A percentile compares a stretch with the other conserved stretches of the same genome.
Conservation (phyloP, 2,329 filamentous ascomycete species). For the Aureobasidium sp. region DNA sequence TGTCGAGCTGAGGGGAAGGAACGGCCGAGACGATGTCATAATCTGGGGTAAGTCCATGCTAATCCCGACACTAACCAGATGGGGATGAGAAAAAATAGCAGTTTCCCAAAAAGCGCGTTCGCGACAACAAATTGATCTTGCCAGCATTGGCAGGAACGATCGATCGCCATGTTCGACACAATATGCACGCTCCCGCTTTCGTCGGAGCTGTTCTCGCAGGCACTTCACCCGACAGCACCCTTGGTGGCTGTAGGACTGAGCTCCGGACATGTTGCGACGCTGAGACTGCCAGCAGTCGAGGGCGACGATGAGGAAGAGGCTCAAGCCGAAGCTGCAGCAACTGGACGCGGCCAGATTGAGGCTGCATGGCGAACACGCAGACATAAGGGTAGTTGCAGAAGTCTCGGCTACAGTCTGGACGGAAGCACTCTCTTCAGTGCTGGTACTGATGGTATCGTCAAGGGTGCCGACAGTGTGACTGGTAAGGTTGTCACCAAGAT, state of each 20-base stretch:
- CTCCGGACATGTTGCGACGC: conserved; percentile 78
- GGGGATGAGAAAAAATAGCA: background rate
- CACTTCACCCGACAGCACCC: conserved; percentile 75
- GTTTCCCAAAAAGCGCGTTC: conserved; percentile 3
- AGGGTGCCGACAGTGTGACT: conserved; percentile 51
- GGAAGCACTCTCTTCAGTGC: conserved; percentile 59
- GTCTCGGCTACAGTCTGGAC: conserved; percentile 70
- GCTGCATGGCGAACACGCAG: conserved; percentile 78
- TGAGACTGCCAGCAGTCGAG: conserved; percentile 59
- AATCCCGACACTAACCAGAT: background rate
- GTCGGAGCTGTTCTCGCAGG: conserved; percentile 82
- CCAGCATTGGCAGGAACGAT: background rate
- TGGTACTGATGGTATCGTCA: conserved; percentile 57
- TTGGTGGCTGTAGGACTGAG: conserved; percentile 80
- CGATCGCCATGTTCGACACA: conserved; percentile 69
- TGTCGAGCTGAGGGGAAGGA: conserved; percentile 6
- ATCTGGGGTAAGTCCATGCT: conserved; percentile 3
- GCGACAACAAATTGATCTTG: background rate
- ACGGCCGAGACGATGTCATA: conserved; percentile 7
- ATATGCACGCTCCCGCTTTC: conserved; percentile 81
- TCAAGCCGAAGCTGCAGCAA: conserved; percentile 38
- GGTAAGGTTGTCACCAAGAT: conserved; percentile 75
- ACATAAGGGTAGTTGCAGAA: conserved; percentile 90
- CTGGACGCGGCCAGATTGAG: conserved; percentile 69
- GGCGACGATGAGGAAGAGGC: conserved; percentile 46